phyloP scores from a whole-genome alignment of 2,329 filamentous ascomycete genomes.

The Periconia sp. region DNA sequence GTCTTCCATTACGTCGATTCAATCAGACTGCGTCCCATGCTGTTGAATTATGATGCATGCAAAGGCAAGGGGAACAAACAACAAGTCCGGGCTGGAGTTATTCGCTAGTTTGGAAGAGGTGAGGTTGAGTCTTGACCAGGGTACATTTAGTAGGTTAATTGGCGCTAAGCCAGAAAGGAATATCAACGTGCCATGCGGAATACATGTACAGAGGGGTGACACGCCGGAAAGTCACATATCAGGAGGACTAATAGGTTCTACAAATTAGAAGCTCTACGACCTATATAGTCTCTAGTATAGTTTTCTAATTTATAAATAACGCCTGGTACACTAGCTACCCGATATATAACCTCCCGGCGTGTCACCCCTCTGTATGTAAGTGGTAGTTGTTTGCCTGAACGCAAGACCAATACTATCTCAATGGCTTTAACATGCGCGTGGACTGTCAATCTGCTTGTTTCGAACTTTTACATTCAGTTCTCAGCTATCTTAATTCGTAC shows the following conservation, averaged over 20 bases:
- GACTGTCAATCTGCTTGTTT: not conserved
- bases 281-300: too few species aligned
- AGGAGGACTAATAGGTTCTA: too few species aligned
- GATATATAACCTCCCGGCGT: too few species aligned
- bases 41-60: not conserved
- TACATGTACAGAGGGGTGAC: too few species aligned
- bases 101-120: not conserved
- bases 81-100: not conserved
- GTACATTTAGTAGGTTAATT: not conserved
- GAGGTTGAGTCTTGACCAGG: not conserved
- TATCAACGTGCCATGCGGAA: too few species aligned
- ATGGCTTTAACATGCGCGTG: not conserved
- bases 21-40: not conserved
- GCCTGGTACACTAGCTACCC: too few species aligned
- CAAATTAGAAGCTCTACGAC: too few species aligned
- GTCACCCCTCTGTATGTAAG: too few species aligned
- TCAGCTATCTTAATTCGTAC: not conserved
- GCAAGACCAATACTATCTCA: too few species aligned
- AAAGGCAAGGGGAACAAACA: not conserved
- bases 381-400: too few species aligned
- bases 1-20: constrained; percentile 24
- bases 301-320: too few species aligned
- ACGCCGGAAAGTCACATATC: too few species aligned
- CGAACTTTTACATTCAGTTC: not conserved
- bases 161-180: not conserved